Base-by-base conservation (phyloP, 257 asterid genomes). In the Rehmannia glutinosa region DNA sequence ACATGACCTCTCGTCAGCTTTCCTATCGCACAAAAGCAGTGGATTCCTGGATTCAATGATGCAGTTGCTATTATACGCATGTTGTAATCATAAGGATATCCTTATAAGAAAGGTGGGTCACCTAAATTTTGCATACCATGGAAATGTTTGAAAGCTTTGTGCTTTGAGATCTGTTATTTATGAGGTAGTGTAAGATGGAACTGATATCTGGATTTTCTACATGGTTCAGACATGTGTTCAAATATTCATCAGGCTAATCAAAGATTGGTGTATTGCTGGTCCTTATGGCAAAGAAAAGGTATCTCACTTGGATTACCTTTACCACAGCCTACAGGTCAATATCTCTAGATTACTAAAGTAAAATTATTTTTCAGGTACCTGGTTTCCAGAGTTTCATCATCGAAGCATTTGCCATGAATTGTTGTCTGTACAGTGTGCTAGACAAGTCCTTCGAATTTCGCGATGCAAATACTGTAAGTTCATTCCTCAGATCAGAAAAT, bases 391-490 rank as follows among this genome's bases (percentile, higher is more conserved):
- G 75, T 61, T 94, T 89, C 79, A 77, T 94, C 43, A 76, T 89
- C n/a, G 96, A 87, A 72, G 77, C 83, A 15, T 94, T 94, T 76
- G 95, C 96, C 17, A 73, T 79, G 67, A 89, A 86, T 68, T 94
- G 99, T 66, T 94, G 99, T 64, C 74, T 94, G 62, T 80, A 88
- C 84, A 94, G 99, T 62, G 95, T 94, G 76, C 91, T 94, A 33
- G 97, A 94, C 78, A 85, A 86, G 66, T 91, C 99, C 74, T 94
- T 91, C 21, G 95, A 89, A 70, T 87, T 88, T 72, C 86, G 84
- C 21, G 99, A 94, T 83, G 93, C 98, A 49, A 91, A 89, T 73
- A 82, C 96, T 33, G 99, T 94, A 91, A 86, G 99, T 84, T 76
- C 56, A 38, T 50, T 24, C 24, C 11, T 66, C 57, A 33, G 25